phyloP scores from a whole-genome alignment of 768 basidiomycete genomes.

The Leccinum olivaceopallidum region DNA sequence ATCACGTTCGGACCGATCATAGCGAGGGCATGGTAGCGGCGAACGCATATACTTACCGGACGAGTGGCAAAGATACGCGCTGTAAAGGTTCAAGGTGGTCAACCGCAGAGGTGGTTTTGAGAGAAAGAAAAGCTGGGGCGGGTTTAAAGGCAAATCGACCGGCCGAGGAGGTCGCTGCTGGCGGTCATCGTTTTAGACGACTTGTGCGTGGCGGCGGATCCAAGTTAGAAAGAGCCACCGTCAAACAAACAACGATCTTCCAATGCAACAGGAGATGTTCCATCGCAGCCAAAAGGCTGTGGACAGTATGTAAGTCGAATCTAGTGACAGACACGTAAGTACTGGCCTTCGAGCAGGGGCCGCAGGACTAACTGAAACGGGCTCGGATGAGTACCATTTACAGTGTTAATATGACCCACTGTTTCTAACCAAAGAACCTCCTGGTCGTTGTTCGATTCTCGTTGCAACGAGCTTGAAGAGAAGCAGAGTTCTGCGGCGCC shows the following conservation, averaged over 20 bases:
- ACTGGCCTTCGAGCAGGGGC: not conserved
- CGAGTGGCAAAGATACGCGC: not conserved
- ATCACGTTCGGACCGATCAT: not conserved
- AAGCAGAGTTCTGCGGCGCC: not conserved
- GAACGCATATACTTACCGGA: constrained; percentile 3
- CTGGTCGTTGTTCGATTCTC: not conserved
- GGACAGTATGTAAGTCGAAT: not conserved
- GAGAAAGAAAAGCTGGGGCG: not conserved
- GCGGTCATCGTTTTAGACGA: not conserved
- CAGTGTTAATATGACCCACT: not conserved
- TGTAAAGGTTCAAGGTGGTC: not conserved
- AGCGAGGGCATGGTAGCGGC: not conserved
- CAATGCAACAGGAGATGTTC: not conserved
- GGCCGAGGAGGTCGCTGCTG: not conserved
- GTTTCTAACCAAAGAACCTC: not conserved
- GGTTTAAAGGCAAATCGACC: constrained; percentile 1
- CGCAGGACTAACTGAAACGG: not conserved
- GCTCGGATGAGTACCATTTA: not conserved
- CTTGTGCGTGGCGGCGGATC: not conserved
- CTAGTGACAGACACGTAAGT: not conserved
- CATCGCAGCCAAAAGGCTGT: not conserved
- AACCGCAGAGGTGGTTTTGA: not conserved
- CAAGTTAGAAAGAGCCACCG: constrained; percentile 2
- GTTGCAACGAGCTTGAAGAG: not conserved
- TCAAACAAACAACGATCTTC: not conserved